Conservation (phyloP, 2,329 filamentous ascomycete genomes). For the Cercospora beticola region DNA sequence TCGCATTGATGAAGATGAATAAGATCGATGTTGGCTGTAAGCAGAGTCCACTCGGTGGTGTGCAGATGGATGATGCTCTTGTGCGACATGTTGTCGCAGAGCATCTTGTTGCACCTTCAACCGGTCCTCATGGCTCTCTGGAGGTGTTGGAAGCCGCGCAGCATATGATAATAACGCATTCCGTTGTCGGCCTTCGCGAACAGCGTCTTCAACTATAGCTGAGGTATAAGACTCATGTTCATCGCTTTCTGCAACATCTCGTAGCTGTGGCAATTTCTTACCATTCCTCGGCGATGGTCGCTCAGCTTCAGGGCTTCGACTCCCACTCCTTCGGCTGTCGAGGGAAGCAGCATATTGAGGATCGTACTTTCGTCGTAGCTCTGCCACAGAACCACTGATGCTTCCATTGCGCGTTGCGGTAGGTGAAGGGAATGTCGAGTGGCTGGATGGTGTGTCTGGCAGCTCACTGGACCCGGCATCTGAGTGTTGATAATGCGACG, state of each 20-base stretch:
- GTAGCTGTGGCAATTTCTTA: slow-evolving; percentile 15
- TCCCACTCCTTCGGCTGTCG: slow-evolving; percentile 18
- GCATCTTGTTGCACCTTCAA: slow-evolving; percentile 29
- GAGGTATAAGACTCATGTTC: slow-evolving; percentile 8
- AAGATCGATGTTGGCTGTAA: slow-evolving; percentile 31
- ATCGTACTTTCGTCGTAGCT: slow-evolving; percentile 34
- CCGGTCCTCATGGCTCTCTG: slow-evolving; percentile 19
- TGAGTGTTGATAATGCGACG: slow-evolving; percentile 36
- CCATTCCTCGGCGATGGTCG: slow-evolving; percentile 15
- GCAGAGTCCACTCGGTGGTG: slow-evolving; percentile 26
- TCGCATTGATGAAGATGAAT: slow-evolving; percentile 29
- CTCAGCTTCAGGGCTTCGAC: slow-evolving; percentile 23
- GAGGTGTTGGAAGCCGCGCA: slow-evolving; percentile 20
- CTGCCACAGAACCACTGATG: slow-evolving; percentile 33
- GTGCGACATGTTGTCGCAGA: slow-evolving; percentile 29
- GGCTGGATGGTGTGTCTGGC: slow-evolving; percentile 35
- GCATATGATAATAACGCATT: slow-evolving; percentile 17
- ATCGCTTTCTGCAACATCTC: slow-evolving; percentile 19
- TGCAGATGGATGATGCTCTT: slow-evolving; percentile 23
- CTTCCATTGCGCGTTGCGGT: slow-evolving; percentile 28
- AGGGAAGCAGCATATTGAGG: slow-evolving; percentile 22
- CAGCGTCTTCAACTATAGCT: slow-evolving; percentile 1
- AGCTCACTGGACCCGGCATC: slow-evolving; percentile 35
- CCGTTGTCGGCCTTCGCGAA: slow-evolving; percentile 20
- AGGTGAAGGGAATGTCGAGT: slow-evolving; percentile 36